Percentiles rank a stretch among this genome's conserved stretches.
Conservation (phyloP, 306 rosid genomes). For the Crotalaria pallida region DNA sequence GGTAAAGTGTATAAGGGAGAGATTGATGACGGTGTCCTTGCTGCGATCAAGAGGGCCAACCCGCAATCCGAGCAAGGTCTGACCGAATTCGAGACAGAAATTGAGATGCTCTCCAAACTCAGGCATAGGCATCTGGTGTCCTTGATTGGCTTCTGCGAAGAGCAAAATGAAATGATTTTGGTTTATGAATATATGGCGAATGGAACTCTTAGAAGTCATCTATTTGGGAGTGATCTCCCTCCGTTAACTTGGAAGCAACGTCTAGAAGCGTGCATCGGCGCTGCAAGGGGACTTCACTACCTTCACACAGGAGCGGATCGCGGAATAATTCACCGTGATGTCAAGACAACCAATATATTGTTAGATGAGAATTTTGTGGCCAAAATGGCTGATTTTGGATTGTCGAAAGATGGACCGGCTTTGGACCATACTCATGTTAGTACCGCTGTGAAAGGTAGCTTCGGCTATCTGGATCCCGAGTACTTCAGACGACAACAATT, state of each 20-base stretch:
- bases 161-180: slow-evolving; percentile 87
- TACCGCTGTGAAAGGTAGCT: slow-evolving; percentile 97
- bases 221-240: slow-evolving; percentile 75
- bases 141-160: slow-evolving; percentile 92
- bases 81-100: slow-evolving; percentile 89
- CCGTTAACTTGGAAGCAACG: slow-evolving; percentile 85
- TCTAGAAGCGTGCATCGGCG: slow-evolving; percentile 82
- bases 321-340: slow-evolving; percentile 93
- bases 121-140: slow-evolving; percentile 92
- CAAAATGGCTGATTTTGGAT: slow-evolving; percentile 89
- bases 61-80: slow-evolving; percentile 90
- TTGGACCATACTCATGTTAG: slow-evolving; percentile 92
- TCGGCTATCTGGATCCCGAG: slow-evolving; percentile 94
- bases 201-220: slow-evolving; percentile 92
- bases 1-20: slow-evolving; percentile 94
- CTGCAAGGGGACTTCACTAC: slow-evolving; percentile 95
- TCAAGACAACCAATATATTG: slow-evolving; percentile 90
- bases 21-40: slow-evolving; percentile 64
- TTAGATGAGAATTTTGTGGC: slow-evolving; percentile 80
- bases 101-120: slow-evolving; percentile 98
- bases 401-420: slow-evolving; percentile 90
- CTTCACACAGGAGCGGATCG: slow-evolving; percentile 92
- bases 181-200: slow-evolving; percentile 94
- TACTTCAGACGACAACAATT: slow-evolving; percentile 86
- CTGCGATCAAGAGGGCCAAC: slow-evolving; percentile 84